phyloP scores from a whole-genome alignment of 257 asterid genomes.

The Paraleonurus japonicus region DNA sequence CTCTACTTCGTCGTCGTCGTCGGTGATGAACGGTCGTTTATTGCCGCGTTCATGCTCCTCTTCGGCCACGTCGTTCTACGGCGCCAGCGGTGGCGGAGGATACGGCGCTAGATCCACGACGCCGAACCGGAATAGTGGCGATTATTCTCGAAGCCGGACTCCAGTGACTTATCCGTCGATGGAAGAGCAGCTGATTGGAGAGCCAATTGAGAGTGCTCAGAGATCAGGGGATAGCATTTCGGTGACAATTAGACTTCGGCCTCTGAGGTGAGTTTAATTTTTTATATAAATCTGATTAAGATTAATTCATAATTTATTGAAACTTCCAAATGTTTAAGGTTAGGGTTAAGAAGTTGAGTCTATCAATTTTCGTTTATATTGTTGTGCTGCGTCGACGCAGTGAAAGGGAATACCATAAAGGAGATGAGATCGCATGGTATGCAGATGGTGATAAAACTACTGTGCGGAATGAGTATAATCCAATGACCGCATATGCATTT shows the following conservation, averaged over 20 bases:
- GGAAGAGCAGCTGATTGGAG: slow-evolving; percentile 64
- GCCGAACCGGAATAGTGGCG: slow-evolving; percentile 42
- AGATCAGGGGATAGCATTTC: slow-evolving; percentile 92
- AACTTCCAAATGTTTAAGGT: slow-evolving; percentile 17
- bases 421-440: slow-evolving; percentile 90
- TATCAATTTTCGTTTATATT: slow-evolving; percentile 22
- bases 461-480: slow-evolving; percentile 86
- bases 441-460: slow-evolving; percentile 75
- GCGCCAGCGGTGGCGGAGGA: slow-evolving; percentile 43
- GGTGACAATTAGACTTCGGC: slow-evolving; percentile 91
- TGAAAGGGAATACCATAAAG: slow-evolving; percentile 82
- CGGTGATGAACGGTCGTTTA: slow-evolving; percentile 67
- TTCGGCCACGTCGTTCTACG: slow-evolving; percentile 59
- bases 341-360: slow-evolving; percentile 40
- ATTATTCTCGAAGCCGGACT: slow-evolving; percentile 46
- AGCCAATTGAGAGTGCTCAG: slow-evolving; percentile 53
- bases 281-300: slow-evolving; percentile 47
- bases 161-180: slow-evolving; percentile 60
- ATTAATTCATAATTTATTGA: slow-evolving; percentile 33
- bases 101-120: slow-evolving; percentile 74
- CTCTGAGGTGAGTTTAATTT: slow-evolving; percentile 65
- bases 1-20: slow-evolving; percentile 78
- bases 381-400: slow-evolving; percentile 39
- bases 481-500: slow-evolving; percentile 74
- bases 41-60: slow-evolving; percentile 71